Conservation (phyloP, 208 protist species). For the Trypanosoma cruzi region DNA sequence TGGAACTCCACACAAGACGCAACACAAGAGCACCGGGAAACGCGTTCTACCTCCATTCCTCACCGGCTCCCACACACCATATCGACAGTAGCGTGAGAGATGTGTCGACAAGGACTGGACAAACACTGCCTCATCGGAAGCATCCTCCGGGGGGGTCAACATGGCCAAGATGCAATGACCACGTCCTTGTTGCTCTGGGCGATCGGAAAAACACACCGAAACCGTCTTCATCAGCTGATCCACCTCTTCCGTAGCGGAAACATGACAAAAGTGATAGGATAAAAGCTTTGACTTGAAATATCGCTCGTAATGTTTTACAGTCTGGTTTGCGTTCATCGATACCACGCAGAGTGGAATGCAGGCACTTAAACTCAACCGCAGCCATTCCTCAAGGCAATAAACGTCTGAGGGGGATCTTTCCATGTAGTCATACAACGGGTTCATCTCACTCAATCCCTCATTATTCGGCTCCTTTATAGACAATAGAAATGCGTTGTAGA, state of each 20-base stretch:
- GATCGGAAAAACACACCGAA: conserved; percentile 12
- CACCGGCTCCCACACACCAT: conserved; percentile 17
- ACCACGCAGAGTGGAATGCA: conserved; percentile 12
- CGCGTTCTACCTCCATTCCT: neutral
- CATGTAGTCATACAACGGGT: conserved; percentile 7
- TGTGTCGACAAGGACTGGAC: conserved; percentile 4
- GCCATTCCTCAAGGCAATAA: conserved; percentile 16
- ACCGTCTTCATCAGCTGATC: conserved; percentile 20
- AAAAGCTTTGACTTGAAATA: conserved; percentile 11
- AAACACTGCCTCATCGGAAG: conserved; percentile 4
- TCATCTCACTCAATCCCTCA: conserved; percentile 12
- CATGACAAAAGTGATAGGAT: conserved; percentile 12
- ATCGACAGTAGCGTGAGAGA: conserved; percentile 10
- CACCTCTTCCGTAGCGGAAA: conserved; percentile 13
- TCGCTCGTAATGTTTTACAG: conserved; percentile 13
- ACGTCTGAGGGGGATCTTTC: neutral
- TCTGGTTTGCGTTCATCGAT: neutral
- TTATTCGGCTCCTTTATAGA: conserved; percentile 23
- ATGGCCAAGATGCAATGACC: conserved; percentile 26
- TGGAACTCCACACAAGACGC: neutral
- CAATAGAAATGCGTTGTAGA: conserved; percentile 28
- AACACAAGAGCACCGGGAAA: conserved; percentile 24
- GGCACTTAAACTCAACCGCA: neutral
- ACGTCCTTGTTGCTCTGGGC: conserved; percentile 12
- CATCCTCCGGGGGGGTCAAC: conserved; percentile 8